Evolutionary conservation across 371 early-diverging fungal genomes (phyloP), one percentile per base, ranked within the genome.

Genomic region (Smittium culicis): DNA sequence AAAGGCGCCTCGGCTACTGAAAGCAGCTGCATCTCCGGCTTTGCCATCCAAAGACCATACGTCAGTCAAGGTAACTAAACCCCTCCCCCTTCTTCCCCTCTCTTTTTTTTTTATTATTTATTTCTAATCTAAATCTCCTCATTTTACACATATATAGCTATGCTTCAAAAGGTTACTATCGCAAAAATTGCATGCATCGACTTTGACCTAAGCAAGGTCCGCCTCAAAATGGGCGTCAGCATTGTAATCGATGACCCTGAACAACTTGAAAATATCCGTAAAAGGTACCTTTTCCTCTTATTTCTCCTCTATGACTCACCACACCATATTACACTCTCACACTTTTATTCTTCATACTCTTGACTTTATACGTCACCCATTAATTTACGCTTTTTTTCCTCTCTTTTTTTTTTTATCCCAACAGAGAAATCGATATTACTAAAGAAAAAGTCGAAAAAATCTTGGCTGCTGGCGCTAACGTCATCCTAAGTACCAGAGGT

Each of bases 161-260:
- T 98, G 89, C 89, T 88, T 76, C 94, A 88, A 64, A 84, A 83
- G 67, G 82, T 98, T 69, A 80, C 80, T 55, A 88, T 86, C 67
- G 95, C 99, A 61, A 94, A 94, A 83, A 96, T 99, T 78, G 93
- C 98, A n/a, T 96, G 95, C 77, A 79, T 99, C 61, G 99, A 99
- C 78, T 97, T 99, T 84, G 95, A 99, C 83, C 84, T 99, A 62
- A 93, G 94, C 79, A 99, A 96, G 83, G 92, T 94, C n/a, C 89
- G 98, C 72, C 92, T 99, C 94, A 93, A 94, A 74, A 77, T 99
- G 31, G 98, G 98, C 63, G 98, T 98, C 58, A 89, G 95, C 72
- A 96, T 99, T 74, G 89, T 94, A 34, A 89, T 99, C 61, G 98
- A 98, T 72, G 92, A 98, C 79, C 99, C 99, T 17, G 90, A 96